These are phyloP conservation scores for Closterium sp. DNA, from an alignment of 139 green algal genomes.

Conservation along the genomic window DNA sequence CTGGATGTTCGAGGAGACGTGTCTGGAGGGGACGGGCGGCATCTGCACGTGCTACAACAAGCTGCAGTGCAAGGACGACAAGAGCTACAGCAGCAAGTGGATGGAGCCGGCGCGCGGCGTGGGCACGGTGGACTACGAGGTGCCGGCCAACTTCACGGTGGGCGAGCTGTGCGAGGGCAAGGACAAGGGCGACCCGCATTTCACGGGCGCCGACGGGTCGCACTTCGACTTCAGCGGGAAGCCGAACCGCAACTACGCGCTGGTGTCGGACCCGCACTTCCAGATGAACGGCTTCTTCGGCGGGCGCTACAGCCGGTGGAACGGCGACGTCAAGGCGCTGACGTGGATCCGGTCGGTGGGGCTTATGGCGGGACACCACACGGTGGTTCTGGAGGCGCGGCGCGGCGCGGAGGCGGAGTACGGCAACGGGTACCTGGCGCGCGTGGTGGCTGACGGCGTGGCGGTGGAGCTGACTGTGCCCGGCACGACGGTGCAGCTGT, in stretches of 20 bases:
- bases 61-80: background rate
- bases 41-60: background rate
- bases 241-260: slow-evolving; percentile 14
- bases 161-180: slow-evolving; percentile 5
- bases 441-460: background rate
- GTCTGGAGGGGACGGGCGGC: background rate
- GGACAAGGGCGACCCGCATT: slow-evolving; percentile 11
- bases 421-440: background rate
- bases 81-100: background rate
- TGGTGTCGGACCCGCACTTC: slow-evolving; percentile 22
- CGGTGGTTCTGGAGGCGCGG: background rate
- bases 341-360: slow-evolving; percentile 3
- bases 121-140: background rate
- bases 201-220: slow-evolving; percentile 3
- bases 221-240: slow-evolving; percentile 17
- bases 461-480: background rate
- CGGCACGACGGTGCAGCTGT: background rate
- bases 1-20: slow-evolving; percentile 17
- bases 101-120: background rate
- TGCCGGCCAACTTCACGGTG: background rate
- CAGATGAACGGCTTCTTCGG: slow-evolving; percentile 27
- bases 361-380: background rate
- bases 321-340: slow-evolving; percentile 7
- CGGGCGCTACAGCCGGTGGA: slow-evolving; percentile 5
- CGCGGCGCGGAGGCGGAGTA: background rate